phyloP scores from a whole-genome alignment of 164 flowering plant species.

The Cinnamomum micranthum region DNA sequence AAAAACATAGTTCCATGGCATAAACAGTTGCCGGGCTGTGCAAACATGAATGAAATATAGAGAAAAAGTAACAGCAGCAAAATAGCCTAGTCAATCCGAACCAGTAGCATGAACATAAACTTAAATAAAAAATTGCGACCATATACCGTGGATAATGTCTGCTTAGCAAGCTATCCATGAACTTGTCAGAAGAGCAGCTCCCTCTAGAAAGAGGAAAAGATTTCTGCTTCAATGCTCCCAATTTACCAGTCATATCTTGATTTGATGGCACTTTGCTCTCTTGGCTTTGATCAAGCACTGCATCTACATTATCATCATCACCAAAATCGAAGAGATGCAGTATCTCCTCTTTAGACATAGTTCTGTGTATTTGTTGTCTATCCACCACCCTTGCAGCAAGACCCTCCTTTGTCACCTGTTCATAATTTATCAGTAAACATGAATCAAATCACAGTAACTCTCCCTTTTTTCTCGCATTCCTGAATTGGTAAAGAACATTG shows the following conservation, averaged over 20 bases:
- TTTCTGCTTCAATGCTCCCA: conserved; percentile 36
- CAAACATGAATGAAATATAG: neutral
- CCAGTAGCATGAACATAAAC: neutral
- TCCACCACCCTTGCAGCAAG: conserved; percentile 99
- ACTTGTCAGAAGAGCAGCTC: conserved; percentile 72
- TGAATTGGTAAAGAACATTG: neutral
- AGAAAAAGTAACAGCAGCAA: neutral
- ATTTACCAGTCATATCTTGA: conserved; percentile 13
- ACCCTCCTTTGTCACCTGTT: conserved; percentile 94
- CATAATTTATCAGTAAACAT: neutral
- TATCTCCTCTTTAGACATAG: conserved; percentile 95
- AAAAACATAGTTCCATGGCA: neutral
- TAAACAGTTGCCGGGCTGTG: neutral
- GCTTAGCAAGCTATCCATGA: conserved; percentile 72
- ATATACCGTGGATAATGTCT: conserved; percentile 72
- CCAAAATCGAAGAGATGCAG: conserved; percentile 93
- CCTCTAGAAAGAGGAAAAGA: conserved; percentile 31
- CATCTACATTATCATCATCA: conserved; percentile 69
- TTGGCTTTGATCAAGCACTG: conserved; percentile 27
- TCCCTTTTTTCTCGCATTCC: neutral
- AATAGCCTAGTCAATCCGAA: neutral
- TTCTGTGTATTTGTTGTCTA: conserved; percentile 90
- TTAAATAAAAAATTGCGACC: neutral
- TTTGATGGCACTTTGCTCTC: conserved; percentile 23
- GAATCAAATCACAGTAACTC: neutral